Conservation (phyloP, 108 stramenopile species). For the Aurantiochytrium sp. region DNA sequence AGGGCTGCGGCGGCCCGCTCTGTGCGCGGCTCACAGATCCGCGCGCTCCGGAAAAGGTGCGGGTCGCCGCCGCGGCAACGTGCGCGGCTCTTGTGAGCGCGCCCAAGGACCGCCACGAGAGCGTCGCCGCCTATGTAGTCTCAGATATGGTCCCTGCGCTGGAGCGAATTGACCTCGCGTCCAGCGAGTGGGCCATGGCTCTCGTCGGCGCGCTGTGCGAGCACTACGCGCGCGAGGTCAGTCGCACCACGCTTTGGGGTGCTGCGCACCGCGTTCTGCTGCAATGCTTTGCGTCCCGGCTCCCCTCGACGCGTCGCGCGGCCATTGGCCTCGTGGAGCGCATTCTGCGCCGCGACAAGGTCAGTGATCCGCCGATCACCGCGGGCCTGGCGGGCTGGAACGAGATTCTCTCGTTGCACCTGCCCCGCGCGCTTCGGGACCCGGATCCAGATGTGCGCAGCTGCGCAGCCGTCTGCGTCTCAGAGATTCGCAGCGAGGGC, state of each 20-base stretch:
- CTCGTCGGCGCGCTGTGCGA: background rate
- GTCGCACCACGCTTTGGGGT: background rate
- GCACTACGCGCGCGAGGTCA: background rate
- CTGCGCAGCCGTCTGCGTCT: background rate
- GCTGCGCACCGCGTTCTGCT: background rate
- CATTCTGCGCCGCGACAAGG: background rate
- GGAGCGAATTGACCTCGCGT: background rate
- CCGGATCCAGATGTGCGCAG: background rate
- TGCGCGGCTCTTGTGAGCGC: background rate
- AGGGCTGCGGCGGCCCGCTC: background rate
- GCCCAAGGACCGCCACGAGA: background rate
- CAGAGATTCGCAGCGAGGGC: background rate
- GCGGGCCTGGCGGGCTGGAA: background rate
- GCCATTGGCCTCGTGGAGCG: background rate
- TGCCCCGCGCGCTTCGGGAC: conserved; percentile 16
- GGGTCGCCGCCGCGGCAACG: background rate
- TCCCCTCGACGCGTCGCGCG: background rate
- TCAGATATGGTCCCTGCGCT: background rate
- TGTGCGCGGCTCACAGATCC: background rate
- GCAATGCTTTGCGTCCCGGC: background rate
- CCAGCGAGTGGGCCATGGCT: background rate
- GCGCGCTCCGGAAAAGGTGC: background rate
- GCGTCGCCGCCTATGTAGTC: background rate
- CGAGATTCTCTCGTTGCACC: background rate
- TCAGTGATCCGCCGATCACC: background rate